Conservation (phyloP, 2,329 filamentous ascomycete species). For the Domatiomyces globalis region DNA sequence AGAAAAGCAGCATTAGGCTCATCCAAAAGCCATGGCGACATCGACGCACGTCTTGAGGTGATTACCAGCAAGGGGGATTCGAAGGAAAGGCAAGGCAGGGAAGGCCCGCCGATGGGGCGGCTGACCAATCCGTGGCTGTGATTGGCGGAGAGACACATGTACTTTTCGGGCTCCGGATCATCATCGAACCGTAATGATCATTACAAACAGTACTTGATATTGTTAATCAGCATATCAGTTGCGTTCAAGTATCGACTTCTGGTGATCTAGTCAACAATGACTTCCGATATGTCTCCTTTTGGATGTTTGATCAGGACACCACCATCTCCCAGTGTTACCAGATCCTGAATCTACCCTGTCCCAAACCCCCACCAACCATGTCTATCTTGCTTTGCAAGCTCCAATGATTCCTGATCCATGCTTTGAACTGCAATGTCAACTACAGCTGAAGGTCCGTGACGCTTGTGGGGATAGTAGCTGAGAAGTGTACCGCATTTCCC, state of each 20-base stretch:
- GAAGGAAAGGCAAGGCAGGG: not conserved
- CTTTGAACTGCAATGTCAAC: conserved; percentile 19
- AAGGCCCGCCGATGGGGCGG: not conserved
- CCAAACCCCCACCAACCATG: conserved; percentile 17
- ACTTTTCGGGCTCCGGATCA: not conserved
- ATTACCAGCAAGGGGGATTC: not conserved
- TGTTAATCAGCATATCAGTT: not conserved
- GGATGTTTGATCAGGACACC: conserved; percentile 10
- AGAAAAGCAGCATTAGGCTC: not conserved
- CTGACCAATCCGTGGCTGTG: not conserved
- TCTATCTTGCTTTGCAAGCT: conserved; percentile 13
- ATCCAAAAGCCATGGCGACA: not conserved
- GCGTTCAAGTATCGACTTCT: not conserved
- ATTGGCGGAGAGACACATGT: not conserved
- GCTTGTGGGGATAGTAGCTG: conserved; percentile 8
- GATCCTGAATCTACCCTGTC: conserved; percentile 17
- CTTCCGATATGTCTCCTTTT: conserved; percentile 3
- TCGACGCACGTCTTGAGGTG: not conserved
- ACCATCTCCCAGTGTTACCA: conserved; percentile 11
- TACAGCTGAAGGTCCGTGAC: conserved; percentile 6
- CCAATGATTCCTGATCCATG: conserved; percentile 15
- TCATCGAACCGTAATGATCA: too few relatives aligned
- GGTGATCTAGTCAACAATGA: conserved; percentile 1
- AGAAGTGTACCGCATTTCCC: conserved; percentile 20
- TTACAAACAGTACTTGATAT: too few relatives aligned